Conservation (phyloP, 108 stramenopile species). For the Epithemia pelagica region DNA sequence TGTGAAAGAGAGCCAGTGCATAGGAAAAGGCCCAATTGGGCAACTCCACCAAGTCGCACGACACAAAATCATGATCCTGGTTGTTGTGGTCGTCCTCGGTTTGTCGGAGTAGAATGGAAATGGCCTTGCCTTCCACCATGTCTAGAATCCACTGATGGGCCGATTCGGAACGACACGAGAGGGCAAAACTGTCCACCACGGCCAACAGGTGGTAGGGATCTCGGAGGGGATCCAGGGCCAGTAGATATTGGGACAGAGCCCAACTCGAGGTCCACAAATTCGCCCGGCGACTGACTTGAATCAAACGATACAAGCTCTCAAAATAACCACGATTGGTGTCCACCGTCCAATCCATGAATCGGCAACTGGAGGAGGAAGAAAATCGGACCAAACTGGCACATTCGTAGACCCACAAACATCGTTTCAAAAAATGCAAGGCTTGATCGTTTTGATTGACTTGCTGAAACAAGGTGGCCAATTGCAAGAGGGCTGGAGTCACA, state of each 20-base stretch:
- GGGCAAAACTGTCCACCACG: slow-evolving; percentile 61
- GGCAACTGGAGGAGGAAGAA: slow-evolving; percentile 4
- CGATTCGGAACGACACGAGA: slow-evolving; percentile 31
- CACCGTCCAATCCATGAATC: slow-evolving; percentile 48
- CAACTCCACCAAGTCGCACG: slow-evolving; percentile 41
- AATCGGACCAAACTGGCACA: slow-evolving; percentile 44
- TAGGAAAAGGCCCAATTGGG: slow-evolving; percentile 75
- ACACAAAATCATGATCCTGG: slow-evolving; percentile 14
- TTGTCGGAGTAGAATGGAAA: slow-evolving; percentile 12
- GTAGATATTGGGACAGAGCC: slow-evolving; percentile 44
- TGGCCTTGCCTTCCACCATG: slow-evolving; percentile 35
- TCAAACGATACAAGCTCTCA: slow-evolving; percentile 48
- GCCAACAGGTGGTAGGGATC: slow-evolving; percentile 73
- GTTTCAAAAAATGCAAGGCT: slow-evolving; percentile 48
- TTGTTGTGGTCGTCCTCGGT: slow-evolving; percentile 19
- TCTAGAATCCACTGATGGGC: slow-evolving; percentile 32
- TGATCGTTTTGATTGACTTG: slow-evolving; percentile 55
- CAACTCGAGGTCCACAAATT: slow-evolving; percentile 38
- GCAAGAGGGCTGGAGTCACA: slow-evolving; percentile 55
- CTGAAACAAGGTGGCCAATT: slow-evolving; percentile 59
- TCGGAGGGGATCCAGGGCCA: slow-evolving; percentile 74
- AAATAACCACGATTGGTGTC: slow-evolving; percentile 53
- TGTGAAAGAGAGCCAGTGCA: slow-evolving; percentile 64
- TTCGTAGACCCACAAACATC: slow-evolving; percentile 64
- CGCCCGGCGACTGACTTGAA: slow-evolving; percentile 41